Evolutionary conservation across 2,329 filamentous ascomycete genomes (phyloP).

Genomic region (Penicillium oxalicum): DNA sequence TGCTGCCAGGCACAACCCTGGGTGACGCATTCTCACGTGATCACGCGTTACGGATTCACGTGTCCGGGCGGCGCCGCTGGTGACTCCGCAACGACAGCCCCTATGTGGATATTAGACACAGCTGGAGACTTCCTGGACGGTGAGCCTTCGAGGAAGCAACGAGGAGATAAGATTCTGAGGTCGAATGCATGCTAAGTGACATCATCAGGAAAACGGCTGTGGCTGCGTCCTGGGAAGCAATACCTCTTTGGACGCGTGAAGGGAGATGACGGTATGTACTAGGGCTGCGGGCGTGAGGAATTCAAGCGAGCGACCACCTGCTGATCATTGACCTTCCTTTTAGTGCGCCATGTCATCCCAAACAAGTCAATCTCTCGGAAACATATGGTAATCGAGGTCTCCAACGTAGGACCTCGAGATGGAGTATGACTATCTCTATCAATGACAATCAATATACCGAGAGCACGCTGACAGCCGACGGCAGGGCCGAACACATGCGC

Average conservation of each 20-base stretch:
- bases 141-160: constrained; percentile 15
- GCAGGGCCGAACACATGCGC: constrained; percentile 57
- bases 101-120: constrained; percentile 61
- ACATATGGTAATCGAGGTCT: constrained; percentile 74
- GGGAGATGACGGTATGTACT: constrained; percentile 51
- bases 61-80: constrained; percentile 7
- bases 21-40: constrained; percentile 31
- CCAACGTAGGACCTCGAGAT: constrained; percentile 57
- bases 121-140: constrained; percentile 44
- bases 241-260: constrained; percentile 80
- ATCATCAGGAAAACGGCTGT: constrained; percentile 62
- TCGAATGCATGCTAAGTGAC: constrained; percentile 7
- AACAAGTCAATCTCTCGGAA: constrained; percentile 82
- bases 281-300: not conserved
- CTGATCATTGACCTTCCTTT: not conserved
- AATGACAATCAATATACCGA: not conserved
- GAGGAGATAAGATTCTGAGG: constrained; percentile 10
- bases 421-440: constrained; percentile 47
- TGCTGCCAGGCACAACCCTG: no score
- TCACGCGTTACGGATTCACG: constrained; percentile 26
- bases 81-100: constrained; percentile 8
- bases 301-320: not conserved
- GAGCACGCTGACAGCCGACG: constrained; percentile 7
- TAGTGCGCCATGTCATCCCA: constrained; percentile 65
- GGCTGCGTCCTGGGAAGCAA: constrained; percentile 78